Evolutionary conservation across 768 basidiomycete genomes (phyloP).

Genomic region (Boletus eberwhitei): DNA sequence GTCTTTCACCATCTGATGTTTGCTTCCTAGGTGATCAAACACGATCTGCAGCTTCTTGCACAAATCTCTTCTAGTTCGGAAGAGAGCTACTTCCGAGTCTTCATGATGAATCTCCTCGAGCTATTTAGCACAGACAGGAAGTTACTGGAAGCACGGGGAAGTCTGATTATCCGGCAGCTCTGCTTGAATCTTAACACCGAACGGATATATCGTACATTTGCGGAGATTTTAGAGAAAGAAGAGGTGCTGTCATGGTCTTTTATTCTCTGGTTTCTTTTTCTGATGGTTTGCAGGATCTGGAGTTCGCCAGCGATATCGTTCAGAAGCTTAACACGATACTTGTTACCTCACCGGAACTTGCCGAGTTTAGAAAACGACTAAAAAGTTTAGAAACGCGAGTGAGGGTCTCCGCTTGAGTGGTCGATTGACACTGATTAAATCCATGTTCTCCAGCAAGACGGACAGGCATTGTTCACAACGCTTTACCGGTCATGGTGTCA

Average conservation of each 20-base stretch:
- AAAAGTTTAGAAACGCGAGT: conserved; percentile 94
- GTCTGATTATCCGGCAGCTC: conserved; percentile 91
- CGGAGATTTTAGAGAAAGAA: conserved; percentile 97
- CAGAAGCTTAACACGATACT: conserved; percentile 96
- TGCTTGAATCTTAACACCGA: conserved; percentile 94
- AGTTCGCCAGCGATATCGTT: conserved; percentile 96
- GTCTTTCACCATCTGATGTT: neutral
- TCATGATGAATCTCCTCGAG: conserved; percentile 93
- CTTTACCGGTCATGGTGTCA: conserved; percentile 99
- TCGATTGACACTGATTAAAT: neutral
- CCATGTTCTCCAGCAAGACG: conserved; percentile 66
- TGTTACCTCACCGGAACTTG: conserved; percentile 93
- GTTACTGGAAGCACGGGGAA: conserved; percentile 86
- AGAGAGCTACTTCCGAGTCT: conserved; percentile 91
- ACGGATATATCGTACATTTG: conserved; percentile 91
- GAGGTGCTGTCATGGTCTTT: conserved; percentile 54
- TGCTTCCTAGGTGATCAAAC: conserved; percentile 77
- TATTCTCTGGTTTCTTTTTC: neutral
- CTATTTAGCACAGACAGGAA: conserved; percentile 93
- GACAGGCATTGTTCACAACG: conserved; percentile 90
- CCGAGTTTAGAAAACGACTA: conserved; percentile 88
- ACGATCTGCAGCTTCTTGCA: conserved; percentile 91
- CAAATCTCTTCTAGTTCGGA: conserved; percentile 96
- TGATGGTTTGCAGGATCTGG: conserved; percentile 66
- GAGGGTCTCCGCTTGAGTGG: conserved; percentile 22